Base-by-base conservation (phyloP, 345 rosid genomes). In the Murraya koenigii region DNA sequence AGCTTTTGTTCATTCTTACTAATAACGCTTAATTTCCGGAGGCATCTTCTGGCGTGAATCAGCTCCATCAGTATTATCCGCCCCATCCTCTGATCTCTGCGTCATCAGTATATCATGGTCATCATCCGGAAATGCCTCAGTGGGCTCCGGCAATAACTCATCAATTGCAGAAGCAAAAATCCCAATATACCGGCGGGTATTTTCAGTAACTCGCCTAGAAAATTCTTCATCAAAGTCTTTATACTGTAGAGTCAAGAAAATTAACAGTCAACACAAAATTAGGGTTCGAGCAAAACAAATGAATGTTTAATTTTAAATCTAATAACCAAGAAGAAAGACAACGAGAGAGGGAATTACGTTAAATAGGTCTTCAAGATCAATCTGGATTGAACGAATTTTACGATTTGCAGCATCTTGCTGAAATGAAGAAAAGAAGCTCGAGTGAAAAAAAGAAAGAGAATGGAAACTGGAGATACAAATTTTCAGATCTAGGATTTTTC, bases 401-500 rank as follows among this genome's bases (percentile, higher is more conserved):
- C 87, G 89, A 68, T 96, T 96, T 6, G 98, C 91, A 38, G 91
- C 97, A 60, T 94, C 92, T 92, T 91, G 98, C 99, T 96, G 87
- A 65, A 78, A 80, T 10, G 30, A 64, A 47, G 63, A 79, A 35
- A 66, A 38, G 30, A 41, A 28, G 66, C 56, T 39, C 55, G 65
- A 65, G 55, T 47, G n/a, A 72, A 56, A 36, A 26, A 52, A 22
- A 52, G 56, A 4, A 26, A 15, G 23, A 69, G 14, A 47, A 28
- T 47, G 15, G 2, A 58, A 58, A 56, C 41, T 14, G 17, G 5
- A 38, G 25, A 1, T 19, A 11, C 44, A 55, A 22, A 19, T 41
- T 63, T 63, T 58, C 25, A 20, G 71, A 84, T 32, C 65, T 76
- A 80, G 75, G 80, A 74, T 79, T 75, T 70, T 32, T 20, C 14